These are phyloP conservation scores for Camelina neglecta DNA, from an alignment of 345 rosid species.

Conservation along the genomic window DNA sequence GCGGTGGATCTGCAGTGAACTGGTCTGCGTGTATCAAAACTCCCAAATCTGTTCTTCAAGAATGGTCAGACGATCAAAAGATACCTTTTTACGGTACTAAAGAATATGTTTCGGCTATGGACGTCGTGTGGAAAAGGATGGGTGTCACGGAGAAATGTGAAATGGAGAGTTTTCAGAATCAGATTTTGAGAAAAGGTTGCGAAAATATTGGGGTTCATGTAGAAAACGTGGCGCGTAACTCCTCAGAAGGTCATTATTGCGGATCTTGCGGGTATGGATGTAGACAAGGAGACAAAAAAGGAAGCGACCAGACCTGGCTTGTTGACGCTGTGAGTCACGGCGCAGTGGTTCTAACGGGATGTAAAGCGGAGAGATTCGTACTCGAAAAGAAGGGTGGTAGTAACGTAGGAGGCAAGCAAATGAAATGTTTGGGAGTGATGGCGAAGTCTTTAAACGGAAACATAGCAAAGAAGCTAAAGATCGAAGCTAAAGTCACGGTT, in stretches of 20 bases:
- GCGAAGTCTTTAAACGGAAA: slow-evolving; percentile 51
- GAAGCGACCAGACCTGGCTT: slow-evolving; percentile 84
- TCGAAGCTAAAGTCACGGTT: slow-evolving; percentile 77
- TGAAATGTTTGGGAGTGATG: slow-evolving; percentile 78
- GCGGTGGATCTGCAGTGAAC: slow-evolving; percentile 90
- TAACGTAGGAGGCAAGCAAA: slow-evolving; percentile 41
- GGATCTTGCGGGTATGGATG: slow-evolving; percentile 91
- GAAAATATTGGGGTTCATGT: slow-evolving; percentile 64
- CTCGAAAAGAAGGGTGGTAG: slow-evolving; percentile 48
- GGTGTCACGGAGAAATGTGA: slow-evolving; percentile 70
- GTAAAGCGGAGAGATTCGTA: slow-evolving; percentile 77
- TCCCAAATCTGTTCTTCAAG: slow-evolving; percentile 63
- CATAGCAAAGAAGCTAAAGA: slow-evolving; percentile 53
- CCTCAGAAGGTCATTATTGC: slow-evolving; percentile 76
- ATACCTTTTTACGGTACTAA: slow-evolving; percentile 52
- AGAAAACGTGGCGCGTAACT: slow-evolving; percentile 61
- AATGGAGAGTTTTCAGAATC: slow-evolving; percentile 75
- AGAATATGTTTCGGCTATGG: slow-evolving; percentile 70
- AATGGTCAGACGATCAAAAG: slow-evolving; percentile 67
- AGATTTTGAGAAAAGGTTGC: slow-evolving; percentile 79
- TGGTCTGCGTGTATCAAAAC: slow-evolving; percentile 92
- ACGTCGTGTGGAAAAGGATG: slow-evolving; percentile 65
- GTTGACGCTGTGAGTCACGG: slow-evolving; percentile 74
- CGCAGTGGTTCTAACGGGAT: slow-evolving; percentile 75
- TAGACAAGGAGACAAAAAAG: slow-evolving; percentile 76